Conservation (phyloP, 2,329 filamentous ascomycete genomes). For the Penicillium polonicum region DNA sequence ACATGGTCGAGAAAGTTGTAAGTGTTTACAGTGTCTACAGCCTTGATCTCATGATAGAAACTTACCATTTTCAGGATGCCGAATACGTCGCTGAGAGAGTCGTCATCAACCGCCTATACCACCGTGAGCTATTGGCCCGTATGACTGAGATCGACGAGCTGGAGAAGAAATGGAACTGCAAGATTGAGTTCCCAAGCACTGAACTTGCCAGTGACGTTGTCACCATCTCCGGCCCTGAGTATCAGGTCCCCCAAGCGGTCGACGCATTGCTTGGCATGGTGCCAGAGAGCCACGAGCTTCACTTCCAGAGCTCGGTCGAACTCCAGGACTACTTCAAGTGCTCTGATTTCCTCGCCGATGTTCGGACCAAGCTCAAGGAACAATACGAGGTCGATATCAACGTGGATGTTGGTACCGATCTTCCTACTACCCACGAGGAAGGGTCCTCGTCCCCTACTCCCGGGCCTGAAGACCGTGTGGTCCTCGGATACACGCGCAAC, state of each 20-base stretch:
- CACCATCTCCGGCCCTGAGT: conserved; percentile 92
- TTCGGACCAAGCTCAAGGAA: conserved; percentile 78
- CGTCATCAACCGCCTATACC: conserved; percentile 90
- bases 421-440: conserved; percentile 27
- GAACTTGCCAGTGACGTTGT: conserved; percentile 96
- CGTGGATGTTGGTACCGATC: conserved; percentile 54
- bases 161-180: conserved; percentile 99
- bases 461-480: conserved; percentile 55
- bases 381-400: conserved; percentile 91
- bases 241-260: conserved; percentile 94
- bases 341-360: conserved; percentile 73
- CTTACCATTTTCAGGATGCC: conserved; percentile 63
- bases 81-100: conserved; percentile 95
- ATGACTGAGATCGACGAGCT: conserved; percentile 88
- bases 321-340: conserved; percentile 81
- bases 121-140: conserved; percentile 86
- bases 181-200: conserved; percentile 96
- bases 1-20: conserved; percentile 95
- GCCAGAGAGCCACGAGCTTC: conserved; percentile 88
- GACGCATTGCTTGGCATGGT: conserved; percentile 98
- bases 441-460: conserved; percentile 46
- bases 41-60: not conserved
- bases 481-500: conserved; percentile 89
- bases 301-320: conserved; percentile 72
- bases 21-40: conserved; percentile 36